Percentiles rank a stretch among this genome's conserved stretches.
phyloP scores from a whole-genome alignment of 495 filamentous ascomycete species.

The Tetracladium setigerum region DNA sequence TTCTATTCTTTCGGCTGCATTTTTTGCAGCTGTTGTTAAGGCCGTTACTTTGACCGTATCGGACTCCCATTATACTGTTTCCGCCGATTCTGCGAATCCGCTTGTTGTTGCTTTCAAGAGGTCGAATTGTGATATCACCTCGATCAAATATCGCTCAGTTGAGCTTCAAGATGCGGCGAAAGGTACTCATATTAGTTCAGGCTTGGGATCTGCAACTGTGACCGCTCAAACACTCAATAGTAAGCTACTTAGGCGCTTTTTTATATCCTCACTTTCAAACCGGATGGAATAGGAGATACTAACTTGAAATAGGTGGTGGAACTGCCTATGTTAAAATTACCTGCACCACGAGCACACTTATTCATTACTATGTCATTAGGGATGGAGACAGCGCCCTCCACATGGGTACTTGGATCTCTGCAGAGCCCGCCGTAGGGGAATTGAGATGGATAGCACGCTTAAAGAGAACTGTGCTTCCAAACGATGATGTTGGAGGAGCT shows the following conservation, averaged over 20 bases:
- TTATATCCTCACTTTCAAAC: slow-evolving; percentile 6
- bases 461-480: slow-evolving; percentile 44
- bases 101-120: slow-evolving; percentile 50
- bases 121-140: slow-evolving; percentile 54
- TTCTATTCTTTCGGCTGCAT: no score
- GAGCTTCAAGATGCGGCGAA: slow-evolving; percentile 47
- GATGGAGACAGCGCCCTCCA: slow-evolving; percentile 52
- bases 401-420: slow-evolving; percentile 57
- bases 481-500: slow-evolving; percentile 42
- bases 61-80: slow-evolving; percentile 35
- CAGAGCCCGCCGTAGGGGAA: slow-evolving; percentile 52
- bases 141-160: slow-evolving; percentile 48
- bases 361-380: slow-evolving; percentile 55
- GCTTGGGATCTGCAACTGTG: slow-evolving; percentile 52
- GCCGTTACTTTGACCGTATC: neutral
- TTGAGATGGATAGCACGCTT: slow-evolving; percentile 58
- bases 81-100: slow-evolving; percentile 45
- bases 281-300: no score
- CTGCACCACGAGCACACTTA: slow-evolving; percentile 50
- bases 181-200: slow-evolving; percentile 52
- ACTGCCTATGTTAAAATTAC: slow-evolving; percentile 54
- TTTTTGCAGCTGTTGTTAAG: no score
- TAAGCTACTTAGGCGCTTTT: slow-evolving; percentile 11
- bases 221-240: slow-evolving; percentile 36
- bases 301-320: slow-evolving; percentile 15